These are phyloP conservation scores for Blastocystis sp. DNA, from an alignment of 352 stramenopile species.

Conservation along the genomic window DNA sequence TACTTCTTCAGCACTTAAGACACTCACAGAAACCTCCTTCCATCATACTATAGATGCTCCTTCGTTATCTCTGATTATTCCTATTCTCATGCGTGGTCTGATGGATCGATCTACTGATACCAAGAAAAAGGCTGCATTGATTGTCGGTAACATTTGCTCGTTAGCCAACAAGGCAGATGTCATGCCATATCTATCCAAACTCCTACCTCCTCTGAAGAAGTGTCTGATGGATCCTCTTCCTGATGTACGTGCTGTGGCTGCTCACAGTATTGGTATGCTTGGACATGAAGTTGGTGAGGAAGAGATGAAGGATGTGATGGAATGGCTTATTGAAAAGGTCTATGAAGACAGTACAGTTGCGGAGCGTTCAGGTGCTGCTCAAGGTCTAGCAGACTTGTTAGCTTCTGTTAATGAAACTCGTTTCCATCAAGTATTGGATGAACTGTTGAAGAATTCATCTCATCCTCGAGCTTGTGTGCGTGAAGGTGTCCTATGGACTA, in stretches of 20 bases:
- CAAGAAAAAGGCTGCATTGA: conserved; percentile 95
- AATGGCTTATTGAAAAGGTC: conserved; percentile 90
- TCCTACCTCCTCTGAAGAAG: conserved; percentile 88
- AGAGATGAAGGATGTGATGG: conserved; percentile 85
- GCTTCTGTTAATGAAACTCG: conserved; percentile 75
- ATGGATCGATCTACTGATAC: conserved; percentile 87
- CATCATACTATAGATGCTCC: conserved; percentile 97
- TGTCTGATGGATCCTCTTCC: conserved; percentile 81
- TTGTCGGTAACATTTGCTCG: conserved; percentile 95
- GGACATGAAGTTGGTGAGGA: conserved; percentile 88
- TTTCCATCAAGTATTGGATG: conserved; percentile 68
- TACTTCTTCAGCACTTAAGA: conserved; percentile 86
- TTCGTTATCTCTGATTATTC: conserved; percentile 96
- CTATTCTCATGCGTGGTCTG: conserved; percentile 93
- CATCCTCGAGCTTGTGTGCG: conserved; percentile 86
- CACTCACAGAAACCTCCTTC: conserved; percentile 93
- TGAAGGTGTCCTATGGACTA: conserved; percentile 94
- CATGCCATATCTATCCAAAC: conserved; percentile 89
- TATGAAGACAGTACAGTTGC: conserved; percentile 85
- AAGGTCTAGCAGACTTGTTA: conserved; percentile 91
- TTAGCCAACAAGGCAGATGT: conserved; percentile 95
- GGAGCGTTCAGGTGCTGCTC: conserved; percentile 90
- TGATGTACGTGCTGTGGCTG: conserved; percentile 83
- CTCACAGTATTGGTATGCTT: conserved; percentile 86
- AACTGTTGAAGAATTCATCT: conserved; percentile 83